Conservation (phyloP, 495 filamentous ascomycete genomes). For the Aspergillus bridgeri region DNA sequence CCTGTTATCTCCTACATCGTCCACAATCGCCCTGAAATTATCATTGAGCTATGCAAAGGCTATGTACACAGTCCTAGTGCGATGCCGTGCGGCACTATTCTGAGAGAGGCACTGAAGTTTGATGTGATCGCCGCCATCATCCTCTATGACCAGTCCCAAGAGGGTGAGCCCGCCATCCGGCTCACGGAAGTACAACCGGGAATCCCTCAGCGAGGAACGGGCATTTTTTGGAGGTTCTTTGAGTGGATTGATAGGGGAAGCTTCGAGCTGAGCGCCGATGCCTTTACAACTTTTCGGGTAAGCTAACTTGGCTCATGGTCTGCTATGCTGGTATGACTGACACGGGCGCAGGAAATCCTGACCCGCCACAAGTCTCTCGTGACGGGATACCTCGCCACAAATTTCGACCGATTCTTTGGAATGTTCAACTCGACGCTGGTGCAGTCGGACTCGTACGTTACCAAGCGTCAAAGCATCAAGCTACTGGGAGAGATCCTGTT, state of each 20-base stretch:
- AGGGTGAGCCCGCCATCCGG: slow-evolving; percentile 50
- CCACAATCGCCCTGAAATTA: slow-evolving; percentile 77
- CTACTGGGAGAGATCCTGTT: slow-evolving; percentile 91
- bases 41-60: slow-evolving; percentile 82
- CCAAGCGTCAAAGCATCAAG: slow-evolving; percentile 97
- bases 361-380: slow-evolving; percentile 92
- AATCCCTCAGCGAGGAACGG: slow-evolving; percentile 63
- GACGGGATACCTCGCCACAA: slow-evolving; percentile 76
- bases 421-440: slow-evolving; percentile 87
- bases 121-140: slow-evolving; percentile 86
- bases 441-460: slow-evolving; percentile 92
- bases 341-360: slow-evolving; percentile 66
- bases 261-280: slow-evolving; percentile 96
- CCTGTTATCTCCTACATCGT: slow-evolving; percentile 83
- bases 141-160: slow-evolving; percentile 80
- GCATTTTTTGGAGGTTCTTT: slow-evolving; percentile 98
- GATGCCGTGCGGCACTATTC: slow-evolving; percentile 84
- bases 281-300: slow-evolving; percentile 95
- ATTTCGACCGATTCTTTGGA: slow-evolving; percentile 87
- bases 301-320: slow-evolving; percentile 15
- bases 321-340: not conserved
- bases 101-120: slow-evolving; percentile 89
- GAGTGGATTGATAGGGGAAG: slow-evolving; percentile 91
- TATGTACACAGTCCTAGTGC: slow-evolving; percentile 90
- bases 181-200: slow-evolving; percentile 65